Evolutionary conservation across 805 yeast species (phyloP), one percentile per base, ranked within the genome.

Genomic region (Starmerella davenportii): DNA sequence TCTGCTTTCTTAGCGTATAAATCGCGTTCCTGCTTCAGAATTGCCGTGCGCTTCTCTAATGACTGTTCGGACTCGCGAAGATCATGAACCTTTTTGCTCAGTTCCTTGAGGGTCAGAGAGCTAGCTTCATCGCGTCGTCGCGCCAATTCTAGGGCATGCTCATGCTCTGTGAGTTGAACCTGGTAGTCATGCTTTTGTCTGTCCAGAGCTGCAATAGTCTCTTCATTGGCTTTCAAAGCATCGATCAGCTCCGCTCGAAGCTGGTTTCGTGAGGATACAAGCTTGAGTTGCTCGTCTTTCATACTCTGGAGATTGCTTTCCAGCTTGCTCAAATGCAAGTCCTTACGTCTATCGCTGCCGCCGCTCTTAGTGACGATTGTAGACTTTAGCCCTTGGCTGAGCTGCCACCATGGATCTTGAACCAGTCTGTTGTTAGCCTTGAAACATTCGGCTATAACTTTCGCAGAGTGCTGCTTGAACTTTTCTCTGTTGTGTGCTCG

Each of bases 331-430:
- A 62, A 43, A 4, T 48, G 42, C 37, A 45, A 16, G 20, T 51
- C 54, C 24, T 42, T 43, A 18, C 48, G 45, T 21, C 38, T 46
- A 18, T 35, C 39, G 34, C 46, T 49, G 35, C 41, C 34, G 21
- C 46, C 40, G 24, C 43, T 49, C 19, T 44, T 41, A 3, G 75
- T 79, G 43, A 64, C 72, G 13, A 84, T 58, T 31, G 84, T 55
- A 1, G 96, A 96, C 48, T 78, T 80, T 48, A 87, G 61, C 38
- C 70, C 69, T 17, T 72, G 62, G 43, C 74, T 73, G 34, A 90
- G 61, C 37, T 67, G 70, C 58, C 79, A 79, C 98, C 98, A 90
- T 16, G 79, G 78, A 52, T 74, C 74, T 9, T 63, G 54, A 34
- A 48, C 49, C 11, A 74, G 52, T 11, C 61, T 58, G 41, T 67